Evolutionary conservation across 2,329 filamentous ascomycete genomes (phyloP).

Genomic region (Diaporthe ampelina): DNA sequence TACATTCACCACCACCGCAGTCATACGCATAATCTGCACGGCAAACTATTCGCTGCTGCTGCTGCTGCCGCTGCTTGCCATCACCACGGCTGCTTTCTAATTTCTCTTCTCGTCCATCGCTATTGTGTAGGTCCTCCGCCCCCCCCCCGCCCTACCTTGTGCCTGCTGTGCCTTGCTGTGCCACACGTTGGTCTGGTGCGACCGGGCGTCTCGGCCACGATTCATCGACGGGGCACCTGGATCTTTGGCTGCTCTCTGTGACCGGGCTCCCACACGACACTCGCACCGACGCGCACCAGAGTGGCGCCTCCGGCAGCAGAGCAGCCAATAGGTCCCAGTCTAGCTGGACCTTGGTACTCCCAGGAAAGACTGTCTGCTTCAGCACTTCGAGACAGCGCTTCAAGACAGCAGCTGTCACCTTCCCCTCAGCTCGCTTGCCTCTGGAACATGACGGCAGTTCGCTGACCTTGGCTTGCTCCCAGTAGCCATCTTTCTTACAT

Average conservation of each 20-base stretch:
- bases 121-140: constrained; percentile 39
- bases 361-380: constrained; percentile 25
- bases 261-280: constrained; percentile 4
- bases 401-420: constrained; percentile 4
- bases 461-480: constrained; percentile 27
- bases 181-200: constrained; percentile 25
- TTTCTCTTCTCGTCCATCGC: constrained; percentile 42
- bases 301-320: background rate
- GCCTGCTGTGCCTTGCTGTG: constrained; percentile 1
- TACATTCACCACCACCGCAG: background rate
- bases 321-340: constrained; percentile 28
- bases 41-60: background rate
- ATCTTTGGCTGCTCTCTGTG: constrained; percentile 18
- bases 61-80: background rate
- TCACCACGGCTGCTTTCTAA: background rate
- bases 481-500: constrained; percentile 41
- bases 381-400: constrained; percentile 27
- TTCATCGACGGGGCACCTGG: constrained; percentile 13
- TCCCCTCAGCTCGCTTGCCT: constrained; percentile 35
- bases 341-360: constrained; percentile 33
- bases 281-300: constrained; percentile 22
- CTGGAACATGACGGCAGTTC: constrained; percentile 4
- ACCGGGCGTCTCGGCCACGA: constrained; percentile 11
- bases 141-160: background rate
- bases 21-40: background rate